Conservation (phyloP, 1,284 basidiomycete species). For the Ceratobasidium sp. region DNA sequence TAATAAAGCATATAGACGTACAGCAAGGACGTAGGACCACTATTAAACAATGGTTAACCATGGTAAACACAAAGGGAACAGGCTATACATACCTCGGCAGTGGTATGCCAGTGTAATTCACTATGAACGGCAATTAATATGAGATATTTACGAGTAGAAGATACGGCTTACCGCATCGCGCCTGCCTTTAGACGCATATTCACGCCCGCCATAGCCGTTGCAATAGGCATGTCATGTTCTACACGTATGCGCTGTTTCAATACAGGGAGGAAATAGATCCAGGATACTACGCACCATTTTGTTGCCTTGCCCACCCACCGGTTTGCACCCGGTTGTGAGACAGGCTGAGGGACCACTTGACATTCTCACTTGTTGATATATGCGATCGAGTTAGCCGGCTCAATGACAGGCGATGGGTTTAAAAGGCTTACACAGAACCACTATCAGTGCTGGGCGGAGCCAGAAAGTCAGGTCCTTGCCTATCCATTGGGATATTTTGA, state of each 20-base stretch:
- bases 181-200: constrained; percentile 72
- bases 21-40: constrained; percentile 2
- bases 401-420: too few relatives aligned
- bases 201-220: constrained; percentile 66
- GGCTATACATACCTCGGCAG: constrained; percentile 44
- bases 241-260: constrained; percentile 51
- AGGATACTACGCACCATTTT: constrained; percentile 58
- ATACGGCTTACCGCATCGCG: constrained; percentile 59
- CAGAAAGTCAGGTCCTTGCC: constrained; percentile 11
- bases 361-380: constrained; percentile 57
- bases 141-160: constrained; percentile 10
- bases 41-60: constrained; percentile 36
- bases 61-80: neutral
- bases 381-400: constrained; percentile 6
- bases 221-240: constrained; percentile 61
- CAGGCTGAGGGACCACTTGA: constrained; percentile 73
- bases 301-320: constrained; percentile 74
- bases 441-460: constrained; percentile 9
- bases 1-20: constrained; percentile 42
- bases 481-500: constrained; percentile 10
- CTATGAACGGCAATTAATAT: constrained; percentile 45
- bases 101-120: constrained; percentile 50
- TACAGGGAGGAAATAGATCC: constrained; percentile 38
- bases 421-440: constrained; percentile 5
- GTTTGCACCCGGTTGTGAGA: constrained; percentile 71